Evolutionary conservation across 176 grass and related monocot species (phyloP), one percentile per base, ranked within the genome.

Genomic region (Bolboschoenus planiculmis): DNA sequence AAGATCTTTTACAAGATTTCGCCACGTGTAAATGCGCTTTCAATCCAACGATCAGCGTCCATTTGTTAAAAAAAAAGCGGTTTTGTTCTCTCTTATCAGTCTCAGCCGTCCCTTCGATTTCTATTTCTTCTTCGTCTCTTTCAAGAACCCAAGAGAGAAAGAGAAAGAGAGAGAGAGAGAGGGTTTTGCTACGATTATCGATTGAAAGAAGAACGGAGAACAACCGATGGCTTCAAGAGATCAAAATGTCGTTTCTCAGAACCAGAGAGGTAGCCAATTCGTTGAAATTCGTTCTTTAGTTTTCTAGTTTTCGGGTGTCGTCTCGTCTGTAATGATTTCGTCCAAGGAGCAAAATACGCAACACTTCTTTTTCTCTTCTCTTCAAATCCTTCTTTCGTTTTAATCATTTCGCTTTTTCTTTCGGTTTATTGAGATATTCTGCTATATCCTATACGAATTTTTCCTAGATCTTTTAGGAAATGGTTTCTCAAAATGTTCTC

Each of bases 141-240:
- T 13, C 78, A 81, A 81, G 56, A 81, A 58, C 23, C 56, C 35
- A 80, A 80, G 34, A 37, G 10, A 80, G 31, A 36, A 4, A 35
- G 30, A 79, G 31, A 79, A 7, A 56, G 30, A 27, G 24, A 35
- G 2, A 57, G 2, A 37, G 51, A 21, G 29, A 79, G 16, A 36
- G 11, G 24, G 53, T 8, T 56, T 56, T 7, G 18, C 6, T 7
- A 56, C 20, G 5, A 6, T n/a, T 55, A n/a, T 29, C 57, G 18
- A 70, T 40, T 39, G 34, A 70, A 55, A 48, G 13, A 55, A 55
- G 1, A 40, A 80, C 21, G 24, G 47, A 48, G 13, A 55, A 55
- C 0, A 40, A 80, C 21, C 40, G 66, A 82, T 82, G 80, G 80
- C 80, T 21, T 43, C 80, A 18, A 82, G 14, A 82, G 43, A 46